Conservation (phyloP, 441 rosid genomes). For the Erodium trifolium region DNA sequence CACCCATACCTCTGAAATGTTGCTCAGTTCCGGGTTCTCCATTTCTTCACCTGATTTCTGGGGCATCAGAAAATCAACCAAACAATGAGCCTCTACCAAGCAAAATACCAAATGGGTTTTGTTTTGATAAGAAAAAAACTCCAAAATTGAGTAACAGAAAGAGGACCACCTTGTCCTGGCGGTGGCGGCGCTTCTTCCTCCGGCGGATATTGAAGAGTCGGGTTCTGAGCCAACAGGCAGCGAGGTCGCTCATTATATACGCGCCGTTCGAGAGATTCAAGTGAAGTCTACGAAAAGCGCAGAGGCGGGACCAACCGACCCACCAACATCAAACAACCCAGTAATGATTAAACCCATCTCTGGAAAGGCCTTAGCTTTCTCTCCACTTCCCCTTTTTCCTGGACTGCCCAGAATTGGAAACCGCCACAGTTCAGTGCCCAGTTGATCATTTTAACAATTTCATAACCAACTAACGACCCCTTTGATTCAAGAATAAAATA, state of each 20-base stretch:
- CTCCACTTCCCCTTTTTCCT: conserved; percentile 11
- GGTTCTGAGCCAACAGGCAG: conserved; percentile 31
- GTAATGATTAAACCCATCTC: not conserved
- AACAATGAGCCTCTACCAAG: conserved; percentile 15
- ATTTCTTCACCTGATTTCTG: conserved; percentile 39
- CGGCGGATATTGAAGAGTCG: conserved; percentile 23
- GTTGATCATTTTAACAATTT: not conserved
- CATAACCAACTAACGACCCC: not conserved
- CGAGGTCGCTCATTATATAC: conserved; percentile 41
- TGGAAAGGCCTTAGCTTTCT: conserved; percentile 5
- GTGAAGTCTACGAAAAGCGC: conserved; percentile 48
- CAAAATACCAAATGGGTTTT: conserved; percentile 6
- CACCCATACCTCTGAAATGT: conserved; percentile 29
- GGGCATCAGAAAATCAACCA: conserved; percentile 15
- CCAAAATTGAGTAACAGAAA: not conserved
- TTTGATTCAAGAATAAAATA: not conserved
- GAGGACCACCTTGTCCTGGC: conserved; percentile 15
- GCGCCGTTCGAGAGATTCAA: conserved; percentile 19
- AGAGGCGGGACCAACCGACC: conserved; percentile 26
- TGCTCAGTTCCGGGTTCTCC: conserved; percentile 32
- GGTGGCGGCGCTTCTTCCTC: conserved; percentile 17
- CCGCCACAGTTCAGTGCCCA: not conserved
- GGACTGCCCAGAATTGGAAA: not conserved
- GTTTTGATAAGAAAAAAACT: not conserved
- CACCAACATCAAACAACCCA: conserved; percentile 18